Base-by-base conservation (phyloP, 306 rosid species). In the Quercus cerris region DNA sequence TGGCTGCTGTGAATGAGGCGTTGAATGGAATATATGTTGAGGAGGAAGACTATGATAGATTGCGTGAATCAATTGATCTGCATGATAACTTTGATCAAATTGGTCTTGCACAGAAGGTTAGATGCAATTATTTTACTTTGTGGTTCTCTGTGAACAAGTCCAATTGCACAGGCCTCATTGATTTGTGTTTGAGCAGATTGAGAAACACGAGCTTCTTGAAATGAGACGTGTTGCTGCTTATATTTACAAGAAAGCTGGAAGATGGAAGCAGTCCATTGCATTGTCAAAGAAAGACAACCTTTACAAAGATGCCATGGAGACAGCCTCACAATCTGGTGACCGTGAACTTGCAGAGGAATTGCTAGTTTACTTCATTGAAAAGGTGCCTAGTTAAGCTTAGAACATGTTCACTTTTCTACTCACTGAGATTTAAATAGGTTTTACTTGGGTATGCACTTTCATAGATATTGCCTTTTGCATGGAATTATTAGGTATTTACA, bases 251-350 rank as follows among this genome's bases (percentile, higher is more conserved):
- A 95, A 93, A 87, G 99, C 98, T 10, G 96, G 97, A 63, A 89
- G 99, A 81, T 95, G 99, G 99, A 95, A 93, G 94, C 99, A 95
- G 85, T 95, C 99, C 76, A 95, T 95, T 89, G 97, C 92, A 73
- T 83, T 95, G 88, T 95, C 99, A 55, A 95, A 95, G 97, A 93
- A 95, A 86, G 99, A 95, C 82, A 95, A 91, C 78, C 97, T 95
- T 79, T 93, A 95, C 99, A 95, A 91, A 86, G 99, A 95, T 86
- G 96, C 97, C 81, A 95, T 95, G 99, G 99, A 95, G 91, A 95
- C 99, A 4, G 97, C 98, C 44, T 95, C 99, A 1, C 99, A 95
- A 78, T 95, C 99, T 57, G 98, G 99, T 76, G 99, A 93, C 70
- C 99, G 98, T 13, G 97, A 93, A 90, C 97, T 95, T 78, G 98